Evolutionary conservation across 2,329 filamentous ascomycete species (phyloP).

Genomic region (Nigrospora osmanthi): DNA sequence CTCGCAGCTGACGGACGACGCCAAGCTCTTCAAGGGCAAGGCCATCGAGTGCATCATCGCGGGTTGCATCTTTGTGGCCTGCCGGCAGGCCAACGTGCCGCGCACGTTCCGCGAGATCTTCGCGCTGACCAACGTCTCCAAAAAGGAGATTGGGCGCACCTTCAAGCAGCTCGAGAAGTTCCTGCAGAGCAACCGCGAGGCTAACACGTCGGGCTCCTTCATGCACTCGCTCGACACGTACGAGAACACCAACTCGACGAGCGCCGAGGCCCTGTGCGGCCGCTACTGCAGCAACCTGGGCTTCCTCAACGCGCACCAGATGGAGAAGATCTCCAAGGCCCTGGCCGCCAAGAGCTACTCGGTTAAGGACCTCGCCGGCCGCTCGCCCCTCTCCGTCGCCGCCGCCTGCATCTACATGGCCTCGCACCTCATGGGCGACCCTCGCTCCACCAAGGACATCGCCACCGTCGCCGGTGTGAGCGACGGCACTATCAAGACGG

Average conservation of each 20-base stretch:
- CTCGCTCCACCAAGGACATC: constrained; percentile 79
- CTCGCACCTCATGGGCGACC: constrained; percentile 74
- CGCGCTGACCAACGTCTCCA: constrained; percentile 84
- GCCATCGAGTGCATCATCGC: constrained; percentile 89
- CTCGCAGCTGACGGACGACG: constrained; percentile 67
- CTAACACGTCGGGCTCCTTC: constrained; percentile 41
- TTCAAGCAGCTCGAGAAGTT: constrained; percentile 93
- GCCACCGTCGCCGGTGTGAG: constrained; percentile 79
- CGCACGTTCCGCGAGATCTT: constrained; percentile 94
- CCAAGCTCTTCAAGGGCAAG: constrained; percentile 91
- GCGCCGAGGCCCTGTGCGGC: constrained; percentile 75
- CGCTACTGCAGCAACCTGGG: constrained; percentile 84
- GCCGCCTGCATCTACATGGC: constrained; percentile 97
- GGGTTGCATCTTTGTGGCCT: constrained; percentile 95
- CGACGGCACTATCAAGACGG: constrained; percentile 93
- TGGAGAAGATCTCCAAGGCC: constrained; percentile 72
- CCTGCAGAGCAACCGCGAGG: constrained; percentile 65
- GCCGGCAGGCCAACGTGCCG: constrained; percentile 77
- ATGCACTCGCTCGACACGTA: constrained; percentile 59
- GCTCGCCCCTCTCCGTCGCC: constrained; percentile 88
- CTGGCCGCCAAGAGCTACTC: constrained; percentile 72
- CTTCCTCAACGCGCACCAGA: constrained; percentile 61
- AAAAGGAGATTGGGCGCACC: constrained; percentile 94
- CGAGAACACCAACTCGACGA: constrained; percentile 67
- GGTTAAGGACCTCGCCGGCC: constrained; percentile 77